A percentile compares a stretch with the other conserved stretches of the same genome.
Conservation (phyloP, 2,329 filamentous ascomycete genomes). For the Hirsutella thompsonii region DNA sequence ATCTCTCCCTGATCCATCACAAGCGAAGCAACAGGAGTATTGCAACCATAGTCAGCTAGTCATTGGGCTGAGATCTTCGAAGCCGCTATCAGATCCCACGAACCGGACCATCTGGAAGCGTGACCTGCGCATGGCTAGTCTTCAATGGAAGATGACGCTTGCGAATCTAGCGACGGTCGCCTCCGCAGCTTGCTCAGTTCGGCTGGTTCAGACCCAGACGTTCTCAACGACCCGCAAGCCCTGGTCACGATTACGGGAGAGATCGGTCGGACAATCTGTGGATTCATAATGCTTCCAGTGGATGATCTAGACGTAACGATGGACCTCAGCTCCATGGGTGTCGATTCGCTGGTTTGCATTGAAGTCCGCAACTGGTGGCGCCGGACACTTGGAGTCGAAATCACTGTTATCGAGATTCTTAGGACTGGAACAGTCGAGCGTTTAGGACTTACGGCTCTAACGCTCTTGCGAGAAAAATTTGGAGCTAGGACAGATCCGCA, state of each 20-base stretch:
- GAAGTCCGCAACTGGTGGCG: constrained; percentile 10
- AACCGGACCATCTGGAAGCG: constrained; percentile 5
- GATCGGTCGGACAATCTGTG: constrained; percentile 5
- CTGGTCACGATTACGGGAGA: constrained; percentile 1
- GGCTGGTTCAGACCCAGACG: constrained; percentile 1
- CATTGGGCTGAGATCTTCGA: constrained; percentile 5
- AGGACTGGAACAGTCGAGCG: constrained; percentile 3
- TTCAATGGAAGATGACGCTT: neutral
- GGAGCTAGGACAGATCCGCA: neutral
- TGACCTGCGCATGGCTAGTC: constrained; percentile 5
- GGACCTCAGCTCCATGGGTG: constrained; percentile 3
- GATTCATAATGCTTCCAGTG: constrained; percentile 4
- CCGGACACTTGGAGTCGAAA: constrained; percentile 4
- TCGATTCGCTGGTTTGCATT: constrained; percentile 8
- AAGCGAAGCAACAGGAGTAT: neutral
- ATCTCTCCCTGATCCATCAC: neutral
- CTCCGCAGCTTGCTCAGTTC: constrained; percentile 5
- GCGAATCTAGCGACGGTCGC: constrained; percentile 1
- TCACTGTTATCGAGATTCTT: constrained; percentile 6
- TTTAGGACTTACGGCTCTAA: constrained; percentile 1
- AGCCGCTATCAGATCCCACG: constrained; percentile 3
- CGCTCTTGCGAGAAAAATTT: neutral
- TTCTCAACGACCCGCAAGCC: constrained; percentile 1
- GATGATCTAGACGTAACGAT: constrained; percentile 5
- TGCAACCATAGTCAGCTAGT: constrained; percentile 2